phyloP scores from a whole-genome alignment of 768 basidiomycete species.

The Naganishia vishniacii region DNA sequence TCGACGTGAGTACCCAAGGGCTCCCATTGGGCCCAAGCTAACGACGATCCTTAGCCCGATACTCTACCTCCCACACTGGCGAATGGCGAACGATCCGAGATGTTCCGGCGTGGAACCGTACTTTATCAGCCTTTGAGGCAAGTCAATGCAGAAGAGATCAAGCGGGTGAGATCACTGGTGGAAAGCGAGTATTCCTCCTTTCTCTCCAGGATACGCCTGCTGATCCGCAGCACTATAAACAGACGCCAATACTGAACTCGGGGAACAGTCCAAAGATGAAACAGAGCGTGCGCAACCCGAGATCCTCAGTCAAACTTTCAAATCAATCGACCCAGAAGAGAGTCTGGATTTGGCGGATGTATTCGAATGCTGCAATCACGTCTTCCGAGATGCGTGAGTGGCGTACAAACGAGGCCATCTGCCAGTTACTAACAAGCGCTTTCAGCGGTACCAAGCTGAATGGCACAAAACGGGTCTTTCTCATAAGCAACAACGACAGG shows the following conservation, averaged over 20 bases:
- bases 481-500: conserved; percentile 84
- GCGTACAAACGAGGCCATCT: neutral
- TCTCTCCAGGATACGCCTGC: no score
- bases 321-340: conserved; percentile 57
- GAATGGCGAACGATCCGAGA: conserved; percentile 23
- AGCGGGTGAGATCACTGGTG: conserved; percentile 68
- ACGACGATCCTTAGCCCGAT: conserved; percentile 52
- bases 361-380: conserved; percentile 82
- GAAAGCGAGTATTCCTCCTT: conserved; percentile 50
- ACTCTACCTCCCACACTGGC: conserved; percentile 43
- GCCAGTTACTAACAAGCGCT: conserved; percentile 12
- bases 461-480: conserved; percentile 84
- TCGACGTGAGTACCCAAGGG: conserved; percentile 45
- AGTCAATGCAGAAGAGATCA: conserved; percentile 74
- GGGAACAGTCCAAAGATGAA: conserved; percentile 51
- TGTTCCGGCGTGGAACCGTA: conserved; percentile 50
- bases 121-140: conserved; percentile 71
- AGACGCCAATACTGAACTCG: conserved; percentile 25
- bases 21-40: no score
- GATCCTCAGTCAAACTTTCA: conserved; percentile 58
- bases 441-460: conserved; percentile 57
- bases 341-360: conserved; percentile 78
- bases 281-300: conserved; percentile 47
- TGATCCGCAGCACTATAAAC: neutral
- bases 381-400: conserved; percentile 76